Conservation (phyloP, 2,329 filamentous ascomycete species). For the Cladosporium halotolerans region DNA sequence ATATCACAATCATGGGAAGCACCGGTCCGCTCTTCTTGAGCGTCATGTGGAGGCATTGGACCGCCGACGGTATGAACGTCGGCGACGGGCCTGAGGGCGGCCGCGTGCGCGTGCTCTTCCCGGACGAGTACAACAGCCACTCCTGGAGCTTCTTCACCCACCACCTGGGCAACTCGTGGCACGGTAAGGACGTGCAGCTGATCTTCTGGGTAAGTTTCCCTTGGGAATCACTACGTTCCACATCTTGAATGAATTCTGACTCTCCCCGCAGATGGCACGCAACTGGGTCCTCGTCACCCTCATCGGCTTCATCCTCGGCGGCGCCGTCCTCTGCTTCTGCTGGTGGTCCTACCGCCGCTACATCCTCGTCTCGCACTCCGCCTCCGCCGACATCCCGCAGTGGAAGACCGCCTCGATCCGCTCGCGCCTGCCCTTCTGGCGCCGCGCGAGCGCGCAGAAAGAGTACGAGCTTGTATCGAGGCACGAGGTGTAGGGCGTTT, state of each 20-base stretch:
- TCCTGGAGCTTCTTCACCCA: slow-evolving; percentile 68
- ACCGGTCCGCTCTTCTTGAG: slow-evolving; percentile 72
- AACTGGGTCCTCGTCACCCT: slow-evolving; percentile 52
- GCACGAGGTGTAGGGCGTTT: slow-evolving; percentile 22
- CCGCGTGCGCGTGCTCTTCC: slow-evolving; percentile 63
- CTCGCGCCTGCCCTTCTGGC: slow-evolving; percentile 25
- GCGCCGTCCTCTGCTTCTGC: slow-evolving; percentile 40
- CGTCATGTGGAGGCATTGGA: slow-evolving; percentile 70
- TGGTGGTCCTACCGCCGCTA: slow-evolving; percentile 49
- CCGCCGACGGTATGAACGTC: slow-evolving; percentile 43
- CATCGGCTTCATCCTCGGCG: slow-evolving; percentile 45
- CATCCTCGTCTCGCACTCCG: slow-evolving; percentile 16
- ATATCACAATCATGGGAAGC: slow-evolving; percentile 74
- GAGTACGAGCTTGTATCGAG: slow-evolving; percentile 28
- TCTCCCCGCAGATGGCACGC: slow-evolving; percentile 32
- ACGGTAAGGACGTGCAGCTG: slow-evolving; percentile 55
- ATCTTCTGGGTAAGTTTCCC: slow-evolving; percentile 54
- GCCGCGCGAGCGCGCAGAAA: slow-evolving; percentile 19
- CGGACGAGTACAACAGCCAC: slow-evolving; percentile 61
- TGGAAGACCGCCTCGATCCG: slow-evolving; percentile 22
- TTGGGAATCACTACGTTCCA: too few relatives aligned
- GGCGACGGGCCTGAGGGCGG: slow-evolving; percentile 37
- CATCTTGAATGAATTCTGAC: not conserved
- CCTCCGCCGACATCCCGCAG: slow-evolving; percentile 16
- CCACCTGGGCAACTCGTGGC: slow-evolving; percentile 60